phyloP scores from a whole-genome alignment of 2,329 filamentous ascomycete genomes.

The Knufia fluminis region DNA sequence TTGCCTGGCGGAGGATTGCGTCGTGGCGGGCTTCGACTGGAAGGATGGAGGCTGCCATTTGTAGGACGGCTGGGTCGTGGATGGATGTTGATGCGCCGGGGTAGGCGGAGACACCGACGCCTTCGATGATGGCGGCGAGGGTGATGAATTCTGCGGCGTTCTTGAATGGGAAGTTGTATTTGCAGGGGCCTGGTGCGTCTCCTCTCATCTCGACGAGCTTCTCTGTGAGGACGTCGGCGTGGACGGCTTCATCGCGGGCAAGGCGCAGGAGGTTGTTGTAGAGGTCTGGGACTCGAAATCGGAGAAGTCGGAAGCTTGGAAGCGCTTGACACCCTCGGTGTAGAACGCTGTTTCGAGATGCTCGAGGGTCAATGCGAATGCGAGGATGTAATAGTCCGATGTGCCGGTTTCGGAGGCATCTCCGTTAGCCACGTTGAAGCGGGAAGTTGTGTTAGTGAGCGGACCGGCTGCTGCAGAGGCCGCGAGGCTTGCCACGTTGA shows the following conservation, averaged over 20 bases:
- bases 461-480: not conserved
- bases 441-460: not conserved
- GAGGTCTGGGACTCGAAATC: slow-evolving; percentile 44
- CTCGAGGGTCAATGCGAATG: slow-evolving; percentile 33
- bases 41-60: slow-evolving; percentile 52
- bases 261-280: slow-evolving; percentile 51
- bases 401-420: not conserved
- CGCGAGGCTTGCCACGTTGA: not conserved
- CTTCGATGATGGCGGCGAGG: slow-evolving; percentile 45
- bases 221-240: slow-evolving; percentile 47
- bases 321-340: slow-evolving; percentile 48
- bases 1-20: slow-evolving; percentile 46
- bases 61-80: slow-evolving; percentile 47
- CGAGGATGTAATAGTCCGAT: not conserved
- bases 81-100: slow-evolving; percentile 52
- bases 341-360: slow-evolving; percentile 54
- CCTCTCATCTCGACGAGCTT: slow-evolving; percentile 31
- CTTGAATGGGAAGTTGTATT: slow-evolving; percentile 44
- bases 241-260: slow-evolving; percentile 45
- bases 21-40: slow-evolving; percentile 56
- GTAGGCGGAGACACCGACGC: slow-evolving; percentile 48
- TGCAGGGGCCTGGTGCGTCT: slow-evolving; percentile 43
- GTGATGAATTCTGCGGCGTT: slow-evolving; percentile 40
- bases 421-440: not conserved
- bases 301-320: slow-evolving; percentile 34